Conservation (phyloP, 768 basidiomycete species). For the Paxillus rubicundulus region DNA sequence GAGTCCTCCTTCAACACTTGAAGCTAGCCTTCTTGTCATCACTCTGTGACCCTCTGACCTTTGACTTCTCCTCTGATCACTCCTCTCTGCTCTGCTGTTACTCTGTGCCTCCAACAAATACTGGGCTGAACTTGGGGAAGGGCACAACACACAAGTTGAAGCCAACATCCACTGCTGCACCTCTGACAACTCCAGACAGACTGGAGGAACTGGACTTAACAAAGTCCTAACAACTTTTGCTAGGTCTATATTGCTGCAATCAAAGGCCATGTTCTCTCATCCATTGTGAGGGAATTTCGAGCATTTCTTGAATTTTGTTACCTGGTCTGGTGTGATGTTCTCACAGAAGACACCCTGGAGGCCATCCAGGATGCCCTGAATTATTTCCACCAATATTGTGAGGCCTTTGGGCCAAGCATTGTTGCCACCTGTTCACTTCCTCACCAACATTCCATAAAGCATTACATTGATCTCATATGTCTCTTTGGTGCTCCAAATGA, state of each 20-base stretch:
- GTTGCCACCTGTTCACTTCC: constrained; percentile 22
- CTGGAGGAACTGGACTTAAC: too few relatives aligned
- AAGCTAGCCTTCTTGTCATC: too few relatives aligned
- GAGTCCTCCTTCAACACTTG: too few relatives aligned
- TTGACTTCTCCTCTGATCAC: too few relatives aligned
- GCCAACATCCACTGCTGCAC: too few relatives aligned
- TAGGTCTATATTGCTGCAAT: constrained; percentile 29
- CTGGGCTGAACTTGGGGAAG: too few relatives aligned
- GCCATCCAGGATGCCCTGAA: constrained; percentile 17
- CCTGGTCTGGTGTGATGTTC: constrained; percentile 18
- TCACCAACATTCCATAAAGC: constrained; percentile 31
- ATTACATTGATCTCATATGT: constrained; percentile 25
- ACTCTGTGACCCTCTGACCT: too few relatives aligned
- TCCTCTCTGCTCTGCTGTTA: too few relatives aligned
- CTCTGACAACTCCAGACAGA: too few relatives aligned
- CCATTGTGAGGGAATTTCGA: constrained; percentile 8
- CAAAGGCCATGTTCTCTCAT: constrained; percentile 24
- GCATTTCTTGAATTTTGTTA: constrained; percentile 35
- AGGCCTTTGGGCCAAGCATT: constrained; percentile 13
- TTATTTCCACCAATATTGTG: constrained; percentile 19
- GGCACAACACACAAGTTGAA: too few relatives aligned
- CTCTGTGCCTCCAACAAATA: too few relatives aligned
- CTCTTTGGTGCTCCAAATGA: constrained; percentile 35
- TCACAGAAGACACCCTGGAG: constrained; percentile 20
- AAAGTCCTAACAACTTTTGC: too few relatives aligned